A percentile compares a stretch with the other conserved stretches of the same genome.
Conservation (phyloP, 2,329 filamentous ascomycete species). For the Huntiella abstrusa region DNA sequence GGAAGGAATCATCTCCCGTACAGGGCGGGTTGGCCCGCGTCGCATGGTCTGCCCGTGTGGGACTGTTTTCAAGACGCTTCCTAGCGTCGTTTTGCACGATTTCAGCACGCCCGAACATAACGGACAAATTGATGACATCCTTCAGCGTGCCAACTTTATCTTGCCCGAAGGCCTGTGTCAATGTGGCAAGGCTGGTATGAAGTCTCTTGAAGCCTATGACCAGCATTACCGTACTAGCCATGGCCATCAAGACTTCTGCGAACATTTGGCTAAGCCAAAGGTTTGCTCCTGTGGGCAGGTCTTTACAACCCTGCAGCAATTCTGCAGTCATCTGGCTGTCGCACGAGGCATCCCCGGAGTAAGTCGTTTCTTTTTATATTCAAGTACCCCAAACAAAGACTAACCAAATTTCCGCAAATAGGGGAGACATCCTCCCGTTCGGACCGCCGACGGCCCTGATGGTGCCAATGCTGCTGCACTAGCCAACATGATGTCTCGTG, state of each 20-base stretch:
- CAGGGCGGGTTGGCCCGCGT: neutral
- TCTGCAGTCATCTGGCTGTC: slow-evolving; percentile 2
- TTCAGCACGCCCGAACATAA: neutral
- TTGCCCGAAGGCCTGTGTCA: neutral
- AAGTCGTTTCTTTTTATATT: neutral
- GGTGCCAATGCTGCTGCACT: neutral
- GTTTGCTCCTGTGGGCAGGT: slow-evolving; percentile 3
- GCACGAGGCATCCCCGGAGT: slow-evolving; percentile 1
- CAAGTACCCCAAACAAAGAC: neutral
- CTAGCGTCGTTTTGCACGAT: slow-evolving; percentile 1
- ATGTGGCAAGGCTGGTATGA: neutral
- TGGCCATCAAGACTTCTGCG: neutral
- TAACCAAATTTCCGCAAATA: neutral
- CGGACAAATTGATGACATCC: neutral
- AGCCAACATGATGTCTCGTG: neutral
- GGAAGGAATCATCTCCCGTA: neutral
- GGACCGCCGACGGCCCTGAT: neutral
- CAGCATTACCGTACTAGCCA: slow-evolving; percentile 2
- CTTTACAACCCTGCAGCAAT: slow-evolving; percentile 2
- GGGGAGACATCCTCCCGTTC: neutral
- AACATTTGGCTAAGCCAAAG: neutral
- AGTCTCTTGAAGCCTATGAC: slow-evolving; percentile 1
- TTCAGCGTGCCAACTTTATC: slow-evolving; percentile 1
- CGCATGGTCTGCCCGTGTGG: slow-evolving; percentile 1
- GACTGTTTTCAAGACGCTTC: neutral